Base-by-base conservation (phyloP, 2,329 filamentous ascomycete species). In the Pseudogymnoascus sp. region DNA sequence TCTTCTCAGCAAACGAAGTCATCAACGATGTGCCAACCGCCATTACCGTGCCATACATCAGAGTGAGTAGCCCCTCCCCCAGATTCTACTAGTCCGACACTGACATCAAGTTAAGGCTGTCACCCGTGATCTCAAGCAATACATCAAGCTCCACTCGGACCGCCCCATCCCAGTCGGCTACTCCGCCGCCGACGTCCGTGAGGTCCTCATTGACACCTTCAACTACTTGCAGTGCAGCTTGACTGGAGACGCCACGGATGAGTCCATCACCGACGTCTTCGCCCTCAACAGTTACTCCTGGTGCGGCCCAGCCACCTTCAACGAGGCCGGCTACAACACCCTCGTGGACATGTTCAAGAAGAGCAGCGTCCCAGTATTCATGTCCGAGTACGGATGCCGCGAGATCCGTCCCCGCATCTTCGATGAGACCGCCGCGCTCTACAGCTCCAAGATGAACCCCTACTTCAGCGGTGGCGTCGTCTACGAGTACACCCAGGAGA, bases 341-440 rank as follows among this genome's bases (percentile, higher is more conserved):
- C 78, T 91, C 37, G 85, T 89, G 59, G 73, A 78, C 1, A 84
- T 86, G 73, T 91, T 93, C 79, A 76, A 80, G 69, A 80, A 80
- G 67, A 84, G 82, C 40, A 84, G 86, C 14, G 82, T 92, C 38
- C 90, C 90, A 34, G 81, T 93, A 70, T 93, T 93, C 81, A 93
- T 90, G 80, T 90, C 88, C 67, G 90, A 95, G 73, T 89, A 82
- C 70, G 90, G 90, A 65, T 93, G 90, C 84, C 93, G 92, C 78
- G 79, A 81, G 38, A 84, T 86, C 12, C 73, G 78, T n/a, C 87
- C 89, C 12, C 88, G 90, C 69, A 76, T 86, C 69, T 95, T 92
- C 78, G 88, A 89, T 68, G 90, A 95, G 76, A 87, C 91, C 11
- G 80, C 79, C 63, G 79, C 86, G 66, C 85, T 95, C 68, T 93